Conservation (phyloP, 1,284 basidiomycete genomes). For the Coniferiporia sulphurascens region DNA sequence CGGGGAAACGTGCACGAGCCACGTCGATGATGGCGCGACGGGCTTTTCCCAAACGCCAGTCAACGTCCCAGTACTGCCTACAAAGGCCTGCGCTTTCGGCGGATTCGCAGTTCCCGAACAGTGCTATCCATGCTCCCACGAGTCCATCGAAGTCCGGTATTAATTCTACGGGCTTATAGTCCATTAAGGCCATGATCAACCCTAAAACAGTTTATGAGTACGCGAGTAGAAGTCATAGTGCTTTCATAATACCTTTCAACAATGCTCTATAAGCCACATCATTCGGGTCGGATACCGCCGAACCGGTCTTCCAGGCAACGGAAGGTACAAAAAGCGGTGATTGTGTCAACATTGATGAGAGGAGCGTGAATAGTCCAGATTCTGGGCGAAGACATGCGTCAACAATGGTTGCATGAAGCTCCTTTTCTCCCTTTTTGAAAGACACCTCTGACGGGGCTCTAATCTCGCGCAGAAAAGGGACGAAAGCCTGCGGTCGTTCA, state of each 20-base stretch:
- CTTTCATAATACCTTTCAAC: conserved; percentile 59
- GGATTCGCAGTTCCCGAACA: conserved; percentile 76
- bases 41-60: conserved; percentile 55
- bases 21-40: conserved; percentile 78
- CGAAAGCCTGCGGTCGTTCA: background rate
- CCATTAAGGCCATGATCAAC: conserved; percentile 65
- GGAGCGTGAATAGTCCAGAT: conserved; percentile 51
- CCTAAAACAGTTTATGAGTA: conserved; percentile 36
- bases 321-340: conserved; percentile 74
- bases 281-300: conserved; percentile 72
- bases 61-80: conserved; percentile 71
- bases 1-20: conserved; percentile 74
- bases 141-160: conserved; percentile 69
- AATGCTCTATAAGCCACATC: conserved; percentile 79
- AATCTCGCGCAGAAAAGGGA: conserved; percentile 11
- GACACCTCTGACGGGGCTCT: conserved; percentile 5
- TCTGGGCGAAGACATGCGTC: conserved; percentile 49
- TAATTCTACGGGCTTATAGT: conserved; percentile 68
- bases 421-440: conserved; percentile 47
- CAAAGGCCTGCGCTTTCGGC: conserved; percentile 66
- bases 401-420: conserved; percentile 48
- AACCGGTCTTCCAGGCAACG: conserved; percentile 59
- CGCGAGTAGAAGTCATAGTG: background rate
- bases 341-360: conserved; percentile 53
- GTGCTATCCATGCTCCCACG: conserved; percentile 72